Evolutionary conservation across 495 filamentous ascomycete genomes (phyloP), one percentile per base, ranked within the genome.

Genomic region (Jackrogersella minutella): DNA sequence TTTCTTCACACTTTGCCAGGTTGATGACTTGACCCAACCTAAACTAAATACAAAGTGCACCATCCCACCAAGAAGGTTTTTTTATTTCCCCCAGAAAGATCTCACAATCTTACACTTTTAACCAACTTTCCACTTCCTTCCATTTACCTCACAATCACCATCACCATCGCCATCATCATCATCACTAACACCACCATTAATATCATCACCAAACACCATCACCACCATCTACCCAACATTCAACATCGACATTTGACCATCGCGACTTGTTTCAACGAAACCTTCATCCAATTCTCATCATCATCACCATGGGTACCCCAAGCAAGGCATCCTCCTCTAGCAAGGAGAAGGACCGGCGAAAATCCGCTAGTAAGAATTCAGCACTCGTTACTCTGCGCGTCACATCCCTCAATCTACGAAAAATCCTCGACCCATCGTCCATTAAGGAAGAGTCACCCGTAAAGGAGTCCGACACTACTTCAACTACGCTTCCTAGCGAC

Each of bases 281-380:
- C 47, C 61, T 51, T 47, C 43, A 60, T 39, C 37, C 30, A 53
- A 33, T 43, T 28, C n/a, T n/a, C n/a, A n/a, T n/a, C n/a, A n/a
- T n/a, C n/a, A n/a, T 54, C 37, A 64, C 43, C 41, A 81, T 81
- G 79, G 66, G 79, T 60, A 72, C 80, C 28, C 70, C 69, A 9
- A 72, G 67, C 74, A 82, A 82, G 71, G 54, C 71, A 28, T 71
- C 75, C 13, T 59, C 75, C 57, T 69, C 73, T 67, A 60, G 66
- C 72, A 82, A 81, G 67, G 80, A 82, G 73, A 82, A 82, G 68
- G 80, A 82, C 58, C 78, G 80, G n/a, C 78, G 79, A 62, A 82
- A 80, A 74, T 75, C 74, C 17, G 49, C 63, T 3, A 65, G 64
- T 58, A 78, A 78, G 66, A 16, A 61, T 1, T 65, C 67, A 19